Percentiles rank a stretch among this genome's conserved stretches.
Conservation (phyloP, 306 rosid species). For the Prunus persica region DNA sequence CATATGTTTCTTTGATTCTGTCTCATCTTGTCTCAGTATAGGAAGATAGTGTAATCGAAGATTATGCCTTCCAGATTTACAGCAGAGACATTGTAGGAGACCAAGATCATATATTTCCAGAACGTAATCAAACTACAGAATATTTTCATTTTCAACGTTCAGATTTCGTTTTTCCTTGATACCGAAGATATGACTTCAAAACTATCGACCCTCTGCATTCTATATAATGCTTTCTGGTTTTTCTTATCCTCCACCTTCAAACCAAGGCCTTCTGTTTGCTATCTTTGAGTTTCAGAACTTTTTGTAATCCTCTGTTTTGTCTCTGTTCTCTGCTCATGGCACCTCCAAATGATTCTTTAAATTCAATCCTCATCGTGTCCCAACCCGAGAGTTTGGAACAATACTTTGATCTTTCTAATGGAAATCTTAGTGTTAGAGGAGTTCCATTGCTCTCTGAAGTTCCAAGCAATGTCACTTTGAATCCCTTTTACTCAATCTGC, state of each 20-base stretch:
- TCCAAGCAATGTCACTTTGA: constrained; percentile 65
- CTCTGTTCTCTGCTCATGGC: constrained; percentile 38
- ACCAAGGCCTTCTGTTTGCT: background rate
- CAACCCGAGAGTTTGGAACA: constrained; percentile 25
- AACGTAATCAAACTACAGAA: background rate
- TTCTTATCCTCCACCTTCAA: background rate
- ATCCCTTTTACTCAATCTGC: constrained; percentile 43
- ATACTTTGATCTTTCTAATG: constrained; percentile 41
- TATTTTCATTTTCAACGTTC: background rate
- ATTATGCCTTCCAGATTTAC: background rate
- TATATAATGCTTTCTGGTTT: background rate
- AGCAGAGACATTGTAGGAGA: background rate
- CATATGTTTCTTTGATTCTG: background rate
- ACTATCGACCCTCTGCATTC: background rate
- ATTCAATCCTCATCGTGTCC: background rate
- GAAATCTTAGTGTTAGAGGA: constrained; percentile 46
- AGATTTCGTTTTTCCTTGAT: background rate
- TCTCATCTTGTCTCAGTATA: no score
- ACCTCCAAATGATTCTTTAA: constrained; percentile 48
- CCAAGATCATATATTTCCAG: background rate
- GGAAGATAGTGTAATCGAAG: background rate
- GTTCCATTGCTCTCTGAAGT: constrained; percentile 55
- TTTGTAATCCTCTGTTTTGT: background rate
- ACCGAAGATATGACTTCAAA: background rate
- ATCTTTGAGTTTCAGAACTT: background rate